Percentiles rank a stretch among this genome's conserved stretches.
Conservation (phyloP, 2,329 filamentous ascomycete genomes). For the Paracoccidioides lutzii region DNA sequence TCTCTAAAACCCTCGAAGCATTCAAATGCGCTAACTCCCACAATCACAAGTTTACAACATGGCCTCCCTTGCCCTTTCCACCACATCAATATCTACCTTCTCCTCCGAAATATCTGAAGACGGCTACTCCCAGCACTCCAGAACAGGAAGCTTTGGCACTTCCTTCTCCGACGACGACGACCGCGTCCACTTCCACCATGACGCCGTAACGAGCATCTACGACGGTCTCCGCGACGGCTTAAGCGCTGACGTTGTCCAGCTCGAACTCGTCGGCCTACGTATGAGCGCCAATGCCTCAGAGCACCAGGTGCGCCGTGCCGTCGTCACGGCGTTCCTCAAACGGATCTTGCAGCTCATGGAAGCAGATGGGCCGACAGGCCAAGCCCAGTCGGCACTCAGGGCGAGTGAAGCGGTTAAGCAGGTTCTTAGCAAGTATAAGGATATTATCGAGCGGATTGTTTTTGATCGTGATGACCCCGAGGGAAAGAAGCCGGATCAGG, state of each 20-base stretch:
- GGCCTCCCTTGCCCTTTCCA: slow-evolving; percentile 33
- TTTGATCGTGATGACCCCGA: slow-evolving; percentile 41
- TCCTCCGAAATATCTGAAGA: slow-evolving; percentile 41
- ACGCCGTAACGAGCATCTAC: slow-evolving; percentile 74
- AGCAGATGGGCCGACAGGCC: background rate
- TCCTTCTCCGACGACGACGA: slow-evolving; percentile 54
- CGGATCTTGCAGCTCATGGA: slow-evolving; percentile 60
- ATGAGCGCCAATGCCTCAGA: slow-evolving; percentile 86
- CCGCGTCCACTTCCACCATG: slow-evolving; percentile 81
- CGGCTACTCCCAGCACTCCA: slow-evolving; percentile 36
- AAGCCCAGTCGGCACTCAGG: slow-evolving; percentile 38
- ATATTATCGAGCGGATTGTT: slow-evolving; percentile 46
- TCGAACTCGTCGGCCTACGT: slow-evolving; percentile 87
- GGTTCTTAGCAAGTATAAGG: slow-evolving; percentile 51
- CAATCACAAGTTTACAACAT: slow-evolving; percentile 37
- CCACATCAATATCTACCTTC: slow-evolving; percentile 51
- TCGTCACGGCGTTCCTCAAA: slow-evolving; percentile 74
- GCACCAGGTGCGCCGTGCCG: slow-evolving; percentile 71
- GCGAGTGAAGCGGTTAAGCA: slow-evolving; percentile 52
- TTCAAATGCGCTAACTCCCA: slow-evolving; percentile 7
- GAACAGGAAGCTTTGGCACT: slow-evolving; percentile 60
- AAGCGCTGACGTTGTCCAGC: slow-evolving; percentile 70
- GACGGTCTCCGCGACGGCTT: slow-evolving; percentile 65
- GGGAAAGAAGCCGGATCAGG: slow-evolving; percentile 52
- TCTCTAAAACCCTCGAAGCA: background rate